phyloP scores from a whole-genome alignment of 225 moss, liverwort and hornwort species.

The Neckera pumila region DNA sequence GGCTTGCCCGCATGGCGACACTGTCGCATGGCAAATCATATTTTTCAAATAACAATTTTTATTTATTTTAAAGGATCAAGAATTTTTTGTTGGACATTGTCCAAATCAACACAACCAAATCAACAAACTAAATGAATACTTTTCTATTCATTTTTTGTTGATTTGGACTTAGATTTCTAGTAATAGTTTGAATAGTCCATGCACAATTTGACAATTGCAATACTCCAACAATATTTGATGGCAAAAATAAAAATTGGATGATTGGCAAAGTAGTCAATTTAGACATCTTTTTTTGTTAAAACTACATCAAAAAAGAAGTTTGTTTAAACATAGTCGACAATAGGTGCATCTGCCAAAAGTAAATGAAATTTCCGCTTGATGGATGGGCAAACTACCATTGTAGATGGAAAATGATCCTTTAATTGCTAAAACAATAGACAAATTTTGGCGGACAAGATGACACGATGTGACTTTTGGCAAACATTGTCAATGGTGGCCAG shows the following conservation, averaged over 20 bases:
- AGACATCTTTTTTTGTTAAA: background rate
- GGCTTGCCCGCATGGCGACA: too few species aligned
- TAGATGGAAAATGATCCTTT: background rate
- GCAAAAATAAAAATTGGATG: background rate
- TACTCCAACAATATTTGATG: background rate
- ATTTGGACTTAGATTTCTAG: too few species aligned
- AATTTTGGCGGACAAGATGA: fast-evolving
- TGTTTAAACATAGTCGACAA: fast-evolving
- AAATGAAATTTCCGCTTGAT: background rate
- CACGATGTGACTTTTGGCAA: background rate
- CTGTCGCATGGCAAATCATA: too few species aligned
- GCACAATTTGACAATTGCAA: fast-evolving
- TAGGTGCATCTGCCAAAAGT: fast-evolving
- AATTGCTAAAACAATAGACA: background rate
- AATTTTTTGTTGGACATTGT: too few species aligned
- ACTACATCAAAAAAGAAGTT: fast-evolving
- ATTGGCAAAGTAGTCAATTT: background rate
- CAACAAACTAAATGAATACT: too few species aligned
- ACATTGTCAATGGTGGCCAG: fast-evolving
- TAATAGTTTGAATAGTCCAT: background rate
- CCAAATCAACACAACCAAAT: too few species aligned
- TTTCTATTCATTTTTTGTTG: too few species aligned
- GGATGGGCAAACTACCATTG: fast-evolving
- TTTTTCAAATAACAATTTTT: too few species aligned
- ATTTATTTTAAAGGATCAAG: too few species aligned